Evolutionary conservation across 345 rosid genomes (phyloP).

Genomic region (Euphorbia pulcherrima): DNA sequence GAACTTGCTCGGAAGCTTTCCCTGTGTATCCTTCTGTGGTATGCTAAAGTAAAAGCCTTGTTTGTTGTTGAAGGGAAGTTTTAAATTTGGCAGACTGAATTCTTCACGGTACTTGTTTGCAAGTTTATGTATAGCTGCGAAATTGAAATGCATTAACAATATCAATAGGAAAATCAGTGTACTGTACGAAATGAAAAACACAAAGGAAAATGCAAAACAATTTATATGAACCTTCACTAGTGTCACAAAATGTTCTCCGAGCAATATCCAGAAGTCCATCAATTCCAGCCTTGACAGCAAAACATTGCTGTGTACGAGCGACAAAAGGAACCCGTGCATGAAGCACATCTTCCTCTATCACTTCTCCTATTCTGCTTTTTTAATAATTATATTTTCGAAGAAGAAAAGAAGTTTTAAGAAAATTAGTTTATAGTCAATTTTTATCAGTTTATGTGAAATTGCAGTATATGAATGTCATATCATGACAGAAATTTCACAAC

Average conservation of each 20-base stretch:
- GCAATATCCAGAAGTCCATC: conserved; percentile 95
- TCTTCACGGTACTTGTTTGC: conserved; percentile 89
- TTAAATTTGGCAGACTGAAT: conserved; percentile 77
- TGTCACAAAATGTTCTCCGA: conserved; percentile 89
- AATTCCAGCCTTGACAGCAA: conserved; percentile 91
- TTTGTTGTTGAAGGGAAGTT: conserved; percentile 90
- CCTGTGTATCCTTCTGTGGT: conserved; percentile 77
- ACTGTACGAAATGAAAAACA: neutral
- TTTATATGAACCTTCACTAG: conserved; percentile 74
- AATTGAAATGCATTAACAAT: conserved; percentile 8
- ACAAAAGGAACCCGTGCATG: conserved; percentile 92
- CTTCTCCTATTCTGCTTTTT: conserved; percentile 63
- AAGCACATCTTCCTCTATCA: conserved; percentile 90
- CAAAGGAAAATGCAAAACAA: neutral
- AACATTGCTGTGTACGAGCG: conserved; percentile 98
- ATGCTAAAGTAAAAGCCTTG: conserved; percentile 98
- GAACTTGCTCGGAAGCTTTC: conserved; percentile 87
- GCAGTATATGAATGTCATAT: neutral
- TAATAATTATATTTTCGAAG: conserved; percentile 7
- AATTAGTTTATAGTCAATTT: conserved; percentile 10
- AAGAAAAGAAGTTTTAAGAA: neutral
- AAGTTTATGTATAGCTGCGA: conserved; percentile 81
- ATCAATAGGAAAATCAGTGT: neutral
- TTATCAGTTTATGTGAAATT: neutral
- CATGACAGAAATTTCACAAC: neutral